A percentile compares a stretch with the other conserved stretches of the same genome.
Conservation (phyloP, 2,329 filamentous ascomycete genomes). For the Lasiodiplodia theobromae region DNA sequence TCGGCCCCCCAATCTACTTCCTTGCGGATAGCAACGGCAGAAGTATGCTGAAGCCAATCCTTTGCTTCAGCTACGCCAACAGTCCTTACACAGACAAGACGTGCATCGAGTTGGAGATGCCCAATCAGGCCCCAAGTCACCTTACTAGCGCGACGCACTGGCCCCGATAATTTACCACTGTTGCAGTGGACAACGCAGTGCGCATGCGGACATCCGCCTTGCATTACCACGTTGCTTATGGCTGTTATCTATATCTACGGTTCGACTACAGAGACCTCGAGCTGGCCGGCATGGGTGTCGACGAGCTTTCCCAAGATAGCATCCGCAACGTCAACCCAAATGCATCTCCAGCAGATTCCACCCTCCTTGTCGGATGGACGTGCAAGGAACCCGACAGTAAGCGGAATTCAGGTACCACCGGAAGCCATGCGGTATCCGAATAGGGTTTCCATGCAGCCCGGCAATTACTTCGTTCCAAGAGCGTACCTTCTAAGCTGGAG, state of each 20-base stretch:
- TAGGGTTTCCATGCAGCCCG: no score
- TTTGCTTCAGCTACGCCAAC: background rate
- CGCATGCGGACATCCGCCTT: background rate
- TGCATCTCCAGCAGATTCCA: no score
- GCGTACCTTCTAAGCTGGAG: background rate
- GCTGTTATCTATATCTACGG: no score
- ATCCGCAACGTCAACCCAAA: no score
- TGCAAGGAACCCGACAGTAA: background rate
- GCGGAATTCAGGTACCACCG: no score
- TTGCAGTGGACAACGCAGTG: conserved; percentile 18
- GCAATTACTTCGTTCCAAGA: no score
- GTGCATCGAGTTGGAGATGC: background rate
- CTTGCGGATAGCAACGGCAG: conserved; percentile 8
- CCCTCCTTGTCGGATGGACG: no score
- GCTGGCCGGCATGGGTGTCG: background rate
- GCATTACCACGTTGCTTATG: background rate
- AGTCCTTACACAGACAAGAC: background rate
- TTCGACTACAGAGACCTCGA: no score
- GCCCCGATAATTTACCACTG: conserved; percentile 1
- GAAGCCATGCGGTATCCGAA: no score
- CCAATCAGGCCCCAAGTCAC: background rate
- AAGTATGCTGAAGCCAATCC: background rate
- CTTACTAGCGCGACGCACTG: conserved; percentile 15
- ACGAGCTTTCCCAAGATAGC: background rate
- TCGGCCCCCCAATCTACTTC: background rate